Evolutionary conservation across 2,329 filamentous ascomycete species (phyloP), one percentile per base, ranked within the genome.

Genomic region (Samsoniella hepiali): DNA sequence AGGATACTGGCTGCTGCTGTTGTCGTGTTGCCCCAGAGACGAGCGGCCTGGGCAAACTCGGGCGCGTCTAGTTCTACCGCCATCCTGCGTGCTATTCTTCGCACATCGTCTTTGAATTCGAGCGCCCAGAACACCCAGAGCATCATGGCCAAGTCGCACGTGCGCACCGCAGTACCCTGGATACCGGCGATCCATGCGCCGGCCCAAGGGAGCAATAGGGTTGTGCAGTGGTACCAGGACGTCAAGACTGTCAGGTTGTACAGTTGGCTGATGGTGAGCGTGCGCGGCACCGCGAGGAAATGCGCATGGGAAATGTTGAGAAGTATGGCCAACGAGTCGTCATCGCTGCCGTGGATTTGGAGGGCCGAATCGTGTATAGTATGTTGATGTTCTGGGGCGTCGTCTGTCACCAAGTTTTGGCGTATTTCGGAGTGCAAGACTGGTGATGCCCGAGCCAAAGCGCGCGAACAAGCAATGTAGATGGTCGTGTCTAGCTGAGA

Each of bases 101-200:
- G 22, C n/a, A 57, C 29, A 5, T 57, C 38, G 15, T 17, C 15
- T 31, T 15, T 31, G 13, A 57, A 13, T 7, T 17, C 38, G 15
- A 57, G 54, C 36, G 44, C 36, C 54, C 54, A 42, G 38, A 44
- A 57, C 11, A 57, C 36, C 36, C 54, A 31, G 10, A 57, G 38
- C 54, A 42, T n/a, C 36, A 44, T 44, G 11, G 22, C 22, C 8
- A 45, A 32, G 22, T 57, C 29, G 13, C 7, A 9, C 22, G 8
- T 44, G 36, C 22, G 36, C 54, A 45, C 54, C 9, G 22, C 40
- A 10, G 22, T 42, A 10, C 10, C 32, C 32, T 38, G n/a, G 7
- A 36, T 11, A 7, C 9, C n/a, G 13, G 32, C 6, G 13, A 54
- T 38, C 50, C 50, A 54, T 17, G 50, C 22, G 32, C 34, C 32